phyloP scores from a whole-genome alignment of 345 rosid species.

The Lagerstroemia speciosa region DNA sequence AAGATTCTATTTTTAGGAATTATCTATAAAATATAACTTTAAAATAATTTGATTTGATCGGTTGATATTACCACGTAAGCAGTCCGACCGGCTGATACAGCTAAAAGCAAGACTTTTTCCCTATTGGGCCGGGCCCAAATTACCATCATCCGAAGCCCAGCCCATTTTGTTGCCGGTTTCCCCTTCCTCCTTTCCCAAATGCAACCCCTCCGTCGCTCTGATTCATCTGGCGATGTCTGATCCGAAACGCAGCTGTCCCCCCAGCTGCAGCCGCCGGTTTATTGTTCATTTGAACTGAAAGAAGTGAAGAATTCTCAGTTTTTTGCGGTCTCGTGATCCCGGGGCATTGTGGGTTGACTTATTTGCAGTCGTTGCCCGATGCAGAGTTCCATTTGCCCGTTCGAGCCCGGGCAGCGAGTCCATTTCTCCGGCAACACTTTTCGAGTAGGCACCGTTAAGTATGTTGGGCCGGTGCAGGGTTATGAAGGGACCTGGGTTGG shows the following conservation, averaged over 20 bases:
- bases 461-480: conserved; percentile 55
- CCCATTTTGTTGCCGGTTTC: neutral
- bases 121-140: too few species aligned
- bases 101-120: too few species aligned
- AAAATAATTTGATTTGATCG: too few species aligned
- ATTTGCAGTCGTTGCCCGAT: neutral
- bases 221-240: neutral
- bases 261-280: neutral
- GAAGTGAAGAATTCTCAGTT: neutral
- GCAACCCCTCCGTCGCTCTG: too few species aligned
- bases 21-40: too few species aligned
- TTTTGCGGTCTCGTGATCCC: neutral
- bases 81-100: too few species aligned
- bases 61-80: too few species aligned
- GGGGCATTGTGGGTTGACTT: too few species aligned
- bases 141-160: neutral
- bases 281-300: neutral
- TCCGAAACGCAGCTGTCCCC: neutral
- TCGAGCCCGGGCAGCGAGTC: conserved; percentile 59
- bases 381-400: conserved; percentile 5
- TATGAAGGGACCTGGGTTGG: conserved; percentile 69
- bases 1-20: too few species aligned
- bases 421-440: conserved; percentile 51
- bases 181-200: neutral
- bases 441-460: conserved; percentile 67